Evolutionary conservation across 768 basidiomycete genomes (phyloP).

Genomic region (Leccinum olivaceopallidum): DNA sequence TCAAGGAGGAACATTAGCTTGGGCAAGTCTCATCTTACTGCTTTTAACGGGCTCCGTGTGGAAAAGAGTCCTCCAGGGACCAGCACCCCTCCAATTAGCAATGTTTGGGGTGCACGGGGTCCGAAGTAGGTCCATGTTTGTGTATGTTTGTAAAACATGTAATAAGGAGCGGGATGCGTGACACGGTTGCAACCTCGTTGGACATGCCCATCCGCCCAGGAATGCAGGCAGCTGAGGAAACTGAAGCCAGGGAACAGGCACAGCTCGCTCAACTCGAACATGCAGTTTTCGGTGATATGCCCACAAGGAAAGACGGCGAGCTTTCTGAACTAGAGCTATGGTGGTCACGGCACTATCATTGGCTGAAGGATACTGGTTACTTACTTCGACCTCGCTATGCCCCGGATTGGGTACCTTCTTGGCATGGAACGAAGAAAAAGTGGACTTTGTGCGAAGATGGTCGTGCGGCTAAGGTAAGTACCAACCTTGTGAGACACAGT

Average conservation of each 20-base stretch:
- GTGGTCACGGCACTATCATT: conserved; percentile 16
- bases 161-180: not conserved
- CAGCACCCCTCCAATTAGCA: no score
- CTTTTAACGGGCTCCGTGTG: no score
- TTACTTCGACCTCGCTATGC: conserved; percentile 21
- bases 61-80: no score
- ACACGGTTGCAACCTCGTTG: no score
- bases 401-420: conserved; percentile 25
- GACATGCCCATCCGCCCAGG: not conserved
- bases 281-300: not conserved
- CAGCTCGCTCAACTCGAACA: not conserved
- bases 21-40: no score
- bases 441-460: conserved; percentile 9
- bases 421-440: conserved; percentile 8
- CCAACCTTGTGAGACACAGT: not conserved
- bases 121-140: no score
- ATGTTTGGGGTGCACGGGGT: no score
- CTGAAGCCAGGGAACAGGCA: not conserved
- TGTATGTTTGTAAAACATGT: no score
- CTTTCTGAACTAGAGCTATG: conserved; percentile 11
- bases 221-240: not conserved
- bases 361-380: conserved; percentile 20
- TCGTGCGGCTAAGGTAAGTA: conserved; percentile 3
- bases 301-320: not conserved
- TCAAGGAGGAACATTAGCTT: no score